Percentiles rank a stretch among this genome's conserved stretches.
These are phyloP conservation scores for Tetrahymena elliotti DNA, from an alignment of 73 alveolate genomes.

Conservation along the genomic window DNA sequence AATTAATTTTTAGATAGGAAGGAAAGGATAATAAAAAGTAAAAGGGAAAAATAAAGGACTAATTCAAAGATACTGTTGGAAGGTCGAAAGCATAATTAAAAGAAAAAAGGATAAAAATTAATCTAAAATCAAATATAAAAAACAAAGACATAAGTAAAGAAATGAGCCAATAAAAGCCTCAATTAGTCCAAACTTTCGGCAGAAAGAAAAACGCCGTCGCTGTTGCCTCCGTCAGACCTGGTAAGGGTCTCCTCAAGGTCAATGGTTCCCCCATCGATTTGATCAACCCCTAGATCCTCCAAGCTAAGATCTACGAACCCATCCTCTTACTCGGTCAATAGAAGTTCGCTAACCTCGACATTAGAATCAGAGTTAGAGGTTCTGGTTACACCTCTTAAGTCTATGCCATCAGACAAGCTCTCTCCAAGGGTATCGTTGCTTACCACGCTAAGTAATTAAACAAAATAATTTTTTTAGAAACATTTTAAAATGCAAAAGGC, in stretches of 20 bases:
- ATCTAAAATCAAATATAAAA: background rate
- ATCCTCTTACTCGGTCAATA: constrained; percentile 90
- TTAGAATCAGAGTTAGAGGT: constrained; percentile 91
- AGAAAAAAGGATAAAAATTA: background rate
- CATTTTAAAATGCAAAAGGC: background rate
- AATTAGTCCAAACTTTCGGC: constrained; percentile 88
- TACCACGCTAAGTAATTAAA: constrained; percentile 48
- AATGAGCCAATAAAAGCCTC: constrained; percentile 5
- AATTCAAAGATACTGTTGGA: background rate
- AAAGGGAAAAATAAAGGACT: background rate
- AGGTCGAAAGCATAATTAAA: background rate
- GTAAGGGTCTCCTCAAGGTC: constrained; percentile 75
- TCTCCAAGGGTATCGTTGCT: constrained; percentile 94
- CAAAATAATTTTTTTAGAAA: background rate
- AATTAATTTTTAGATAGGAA: background rate
- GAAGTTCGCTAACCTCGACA: constrained; percentile 69
- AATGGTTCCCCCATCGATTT: constrained; percentile 90
- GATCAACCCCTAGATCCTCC: constrained; percentile 88
- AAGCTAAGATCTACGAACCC: constrained; percentile 91
- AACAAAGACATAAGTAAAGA: background rate
- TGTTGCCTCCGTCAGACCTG: constrained; percentile 80
- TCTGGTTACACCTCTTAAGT: constrained; percentile 93
- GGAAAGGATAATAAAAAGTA: background rate
- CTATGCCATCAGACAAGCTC: constrained; percentile 96
- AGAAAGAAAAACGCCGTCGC: constrained; percentile 94